Base-by-base conservation (phyloP, 1,139 yeast species). In the Kurtzmaniella quercitrusa region DNA sequence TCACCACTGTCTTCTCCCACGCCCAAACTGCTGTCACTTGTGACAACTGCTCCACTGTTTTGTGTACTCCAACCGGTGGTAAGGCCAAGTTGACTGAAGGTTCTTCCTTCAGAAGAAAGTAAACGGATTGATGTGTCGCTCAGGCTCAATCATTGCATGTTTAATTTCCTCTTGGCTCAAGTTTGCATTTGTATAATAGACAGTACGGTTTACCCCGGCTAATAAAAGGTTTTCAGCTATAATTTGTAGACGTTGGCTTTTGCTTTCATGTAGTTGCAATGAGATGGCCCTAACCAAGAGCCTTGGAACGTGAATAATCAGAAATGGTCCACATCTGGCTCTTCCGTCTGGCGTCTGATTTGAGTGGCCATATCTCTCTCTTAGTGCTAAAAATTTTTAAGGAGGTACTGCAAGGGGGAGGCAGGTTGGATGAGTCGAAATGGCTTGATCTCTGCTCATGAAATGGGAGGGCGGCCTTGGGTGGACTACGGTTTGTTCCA, bases 1-100 rank as follows among this genome's bases (percentile, higher is more conserved):
- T 93, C 80, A 91, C 98, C 75, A 93, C 98, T 60, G 97, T 93
- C 62, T 93, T 93, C 86, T 91, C 98, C 58, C 98, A 93, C 78
- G 98, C 98, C 56, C 98, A 93, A 82, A 93, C 98, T 62, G 98
- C 97, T 63, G 98, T 93, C 70, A 87, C 97, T 69, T 93, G 98
- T 81, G 98, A 94, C 69, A 84, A 95, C 57, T 93, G 98, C 78
- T 86, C 98, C 63, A 90, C 96, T 59, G 97, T 93, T 57, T 87
- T 93, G 68, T 91, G 98, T 79, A 87, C 94, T 70, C 98, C 98
- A 70, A 89, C 98, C 59, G 98, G 98, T 82, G 98, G 98, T 82
- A 93, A 93, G 84, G 97, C 98, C 68, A 90, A 88, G 79, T 85
- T 93, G 75, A 88, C 98, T 63, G 98, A 93, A 81, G 98, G 98